These are phyloP conservation scores for Metarhizium guizhouense DNA, from an alignment of 2,329 filamentous ascomycete genomes.

Conservation along the genomic window DNA sequence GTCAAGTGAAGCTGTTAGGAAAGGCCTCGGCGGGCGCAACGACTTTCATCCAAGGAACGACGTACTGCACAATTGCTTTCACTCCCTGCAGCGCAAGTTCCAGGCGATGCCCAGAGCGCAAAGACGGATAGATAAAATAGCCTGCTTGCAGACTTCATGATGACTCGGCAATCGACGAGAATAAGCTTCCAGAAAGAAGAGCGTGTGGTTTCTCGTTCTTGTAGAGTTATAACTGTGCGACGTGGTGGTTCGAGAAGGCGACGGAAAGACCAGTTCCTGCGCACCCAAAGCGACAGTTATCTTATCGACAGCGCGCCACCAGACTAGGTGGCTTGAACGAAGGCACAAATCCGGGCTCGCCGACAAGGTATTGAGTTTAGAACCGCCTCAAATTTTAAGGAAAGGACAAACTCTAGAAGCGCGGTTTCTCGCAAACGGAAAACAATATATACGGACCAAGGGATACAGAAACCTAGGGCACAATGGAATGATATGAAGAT, in stretches of 20 bases:
- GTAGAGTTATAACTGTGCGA: not conserved
- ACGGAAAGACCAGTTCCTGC: not conserved
- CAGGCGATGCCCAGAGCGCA: conserved; percentile 42
- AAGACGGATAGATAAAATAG: conserved; percentile 49
- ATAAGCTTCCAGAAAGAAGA: not conserved
- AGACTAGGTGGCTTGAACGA: not conserved
- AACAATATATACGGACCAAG: not conserved
- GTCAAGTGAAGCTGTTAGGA: conserved; percentile 14
- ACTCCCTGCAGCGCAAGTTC: conserved; percentile 30
- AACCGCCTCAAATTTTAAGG: no score
- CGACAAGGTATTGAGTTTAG: not conserved
- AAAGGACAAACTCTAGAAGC: not conserved
- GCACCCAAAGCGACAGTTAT: not conserved
- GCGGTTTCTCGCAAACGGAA: not conserved
- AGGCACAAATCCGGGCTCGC: not conserved
- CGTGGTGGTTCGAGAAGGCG: not conserved
- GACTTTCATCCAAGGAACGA: conserved; percentile 6
- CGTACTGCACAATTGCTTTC: conserved; percentile 47
- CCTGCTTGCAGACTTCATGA: conserved; percentile 44
- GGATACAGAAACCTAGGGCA: not conserved
- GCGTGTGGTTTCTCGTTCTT: not conserved
- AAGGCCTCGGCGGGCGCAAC: not conserved
- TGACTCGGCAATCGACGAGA: conserved; percentile 1
- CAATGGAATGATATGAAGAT: conserved; percentile 7
- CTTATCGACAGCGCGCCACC: conserved; percentile 1